Conservation (phyloP, 768 basidiomycete species). For the Paxillus rubicundulus region DNA sequence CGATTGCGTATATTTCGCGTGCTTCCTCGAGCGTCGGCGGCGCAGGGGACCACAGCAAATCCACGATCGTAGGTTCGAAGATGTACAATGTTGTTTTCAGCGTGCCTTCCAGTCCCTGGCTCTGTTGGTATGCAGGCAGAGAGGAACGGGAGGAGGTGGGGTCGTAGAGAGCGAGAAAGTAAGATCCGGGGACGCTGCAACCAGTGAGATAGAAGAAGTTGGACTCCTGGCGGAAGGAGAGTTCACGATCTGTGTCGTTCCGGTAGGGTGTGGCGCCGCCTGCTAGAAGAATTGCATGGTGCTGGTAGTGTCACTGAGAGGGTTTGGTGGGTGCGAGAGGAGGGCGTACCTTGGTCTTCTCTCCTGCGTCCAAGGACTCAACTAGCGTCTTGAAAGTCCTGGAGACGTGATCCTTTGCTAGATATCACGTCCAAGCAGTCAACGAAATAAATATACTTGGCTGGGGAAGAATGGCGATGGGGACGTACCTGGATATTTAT, state of each 20-base stretch:
- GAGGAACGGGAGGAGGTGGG: conserved; percentile 21
- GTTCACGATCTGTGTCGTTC: conserved; percentile 84
- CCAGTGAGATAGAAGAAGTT: conserved; percentile 90
- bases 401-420: conserved; percentile 51
- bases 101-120: conserved; percentile 34
- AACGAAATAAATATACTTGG: not conserved
- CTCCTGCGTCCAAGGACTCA: conserved; percentile 45
- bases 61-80: conserved; percentile 66
- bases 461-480: no score
- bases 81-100: conserved; percentile 69
- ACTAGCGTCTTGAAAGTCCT: conserved; percentile 55
- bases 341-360: conserved; percentile 50
- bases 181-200: conserved; percentile 69
- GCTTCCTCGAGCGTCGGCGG: conserved; percentile 67
- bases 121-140: conserved; percentile 11
- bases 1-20: conserved; percentile 53
- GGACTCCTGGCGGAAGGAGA: conserved; percentile 71
- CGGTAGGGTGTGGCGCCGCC: conserved; percentile 63
- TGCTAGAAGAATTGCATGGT: conserved; percentile 66
- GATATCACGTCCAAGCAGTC: not conserved
- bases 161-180: conserved; percentile 59
- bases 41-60: conserved; percentile 87
- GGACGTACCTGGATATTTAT: conserved; percentile 24
- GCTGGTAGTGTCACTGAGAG: conserved; percentile 36
- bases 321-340: not conserved